Percentiles rank a stretch among this genome's conserved stretches.
These are phyloP conservation scores for Yarrowia sp. DNA, from an alignment of 805 yeast species.

Conservation along the genomic window DNA sequence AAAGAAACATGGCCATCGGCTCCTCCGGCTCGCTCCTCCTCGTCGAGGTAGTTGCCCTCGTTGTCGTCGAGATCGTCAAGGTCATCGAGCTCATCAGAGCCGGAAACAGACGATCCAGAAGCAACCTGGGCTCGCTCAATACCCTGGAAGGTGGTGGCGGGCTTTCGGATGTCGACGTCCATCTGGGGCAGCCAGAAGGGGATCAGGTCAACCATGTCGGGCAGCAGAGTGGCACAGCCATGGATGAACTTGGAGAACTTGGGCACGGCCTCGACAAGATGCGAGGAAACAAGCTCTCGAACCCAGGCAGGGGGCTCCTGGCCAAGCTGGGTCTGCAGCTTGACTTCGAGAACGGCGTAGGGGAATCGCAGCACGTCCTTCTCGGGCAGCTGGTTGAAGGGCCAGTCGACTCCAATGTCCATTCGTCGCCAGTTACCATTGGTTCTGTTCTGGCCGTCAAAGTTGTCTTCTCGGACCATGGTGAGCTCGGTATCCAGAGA, in stretches of 20 bases:
- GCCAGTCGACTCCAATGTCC: conserved; percentile 98
- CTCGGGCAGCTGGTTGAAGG: conserved; percentile 80
- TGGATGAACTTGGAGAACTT: conserved; percentile 96
- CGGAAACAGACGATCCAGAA: conserved; percentile 31
- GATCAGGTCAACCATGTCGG: conserved; percentile 74
- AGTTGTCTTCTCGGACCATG: conserved; percentile 97
- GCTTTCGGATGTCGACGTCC: conserved; percentile 92
- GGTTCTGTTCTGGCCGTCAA: conserved; percentile 89
- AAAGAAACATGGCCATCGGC: neutral
- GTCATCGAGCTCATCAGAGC: conserved; percentile 40
- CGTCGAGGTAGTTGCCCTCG: conserved; percentile 32
- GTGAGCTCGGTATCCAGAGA: conserved; percentile 94
- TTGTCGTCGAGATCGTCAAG: conserved; percentile 36
- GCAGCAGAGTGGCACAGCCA: conserved; percentile 88
- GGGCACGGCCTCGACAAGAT: conserved; percentile 96
- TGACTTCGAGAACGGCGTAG: conserved; percentile 95
- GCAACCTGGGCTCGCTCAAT: conserved; percentile 49
- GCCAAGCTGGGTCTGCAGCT: conserved; percentile 94
- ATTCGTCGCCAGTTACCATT: conserved; percentile 95
- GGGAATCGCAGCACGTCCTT: conserved; percentile 91
- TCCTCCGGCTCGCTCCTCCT: conserved; percentile 32
- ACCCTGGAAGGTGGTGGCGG: conserved; percentile 61
- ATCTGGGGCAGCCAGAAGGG: conserved; percentile 99
- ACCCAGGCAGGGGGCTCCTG: conserved; percentile 99
- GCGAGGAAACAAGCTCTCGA: conserved; percentile 83